A percentile compares a stretch with the other conserved stretches of the same genome.
phyloP scores from a whole-genome alignment of 23 red algal species.

The Pyropia haitanensis region DNA sequence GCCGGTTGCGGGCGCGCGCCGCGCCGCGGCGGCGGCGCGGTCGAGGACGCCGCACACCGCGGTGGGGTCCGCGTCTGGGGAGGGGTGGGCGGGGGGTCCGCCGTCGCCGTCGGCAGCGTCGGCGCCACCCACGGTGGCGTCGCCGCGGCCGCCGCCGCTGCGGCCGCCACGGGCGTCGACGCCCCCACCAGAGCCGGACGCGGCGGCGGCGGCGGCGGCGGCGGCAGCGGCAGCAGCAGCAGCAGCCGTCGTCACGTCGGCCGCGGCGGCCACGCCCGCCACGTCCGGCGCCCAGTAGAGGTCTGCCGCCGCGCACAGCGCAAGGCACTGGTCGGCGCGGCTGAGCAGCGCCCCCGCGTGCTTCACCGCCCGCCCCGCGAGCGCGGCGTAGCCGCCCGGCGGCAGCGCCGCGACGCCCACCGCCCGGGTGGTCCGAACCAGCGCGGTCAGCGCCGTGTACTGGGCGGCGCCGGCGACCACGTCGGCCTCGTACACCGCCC shows the following conservation, averaged over 20 bases:
- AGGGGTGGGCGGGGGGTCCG: neutral
- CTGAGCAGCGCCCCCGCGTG: slow-evolving; percentile 57
- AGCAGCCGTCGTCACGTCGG: neutral
- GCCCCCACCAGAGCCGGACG: neutral
- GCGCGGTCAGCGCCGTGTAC: slow-evolving; percentile 23
- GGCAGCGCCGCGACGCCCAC: slow-evolving; percentile 21
- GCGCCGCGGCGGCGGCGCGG: slow-evolving; percentile 24
- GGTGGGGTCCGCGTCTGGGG: neutral
- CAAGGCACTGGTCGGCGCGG: slow-evolving; percentile 71
- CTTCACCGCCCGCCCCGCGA: slow-evolving; percentile 52
- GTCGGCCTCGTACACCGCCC: slow-evolving; percentile 39
- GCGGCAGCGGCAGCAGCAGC: neutral
- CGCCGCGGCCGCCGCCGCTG: too few relatives aligned
- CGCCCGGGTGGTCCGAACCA: slow-evolving; percentile 24
- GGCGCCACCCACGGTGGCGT: neutral
- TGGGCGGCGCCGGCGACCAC: slow-evolving; percentile 30
- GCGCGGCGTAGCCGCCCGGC: slow-evolving; percentile 46
- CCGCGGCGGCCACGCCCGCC: neutral
- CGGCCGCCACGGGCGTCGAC: too few relatives aligned
- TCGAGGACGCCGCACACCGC: neutral
- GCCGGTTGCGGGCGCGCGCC: slow-evolving; percentile 14
- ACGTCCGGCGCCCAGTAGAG: slow-evolving; percentile 21
- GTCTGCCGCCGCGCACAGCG: slow-evolving; percentile 41
- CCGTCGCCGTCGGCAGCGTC: slow-evolving; percentile 25
- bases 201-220: neutral